These are phyloP conservation scores for Saturnispora serradocipensis DNA, from an alignment of 805 yeast genomes.

Conservation along the genomic window DNA sequence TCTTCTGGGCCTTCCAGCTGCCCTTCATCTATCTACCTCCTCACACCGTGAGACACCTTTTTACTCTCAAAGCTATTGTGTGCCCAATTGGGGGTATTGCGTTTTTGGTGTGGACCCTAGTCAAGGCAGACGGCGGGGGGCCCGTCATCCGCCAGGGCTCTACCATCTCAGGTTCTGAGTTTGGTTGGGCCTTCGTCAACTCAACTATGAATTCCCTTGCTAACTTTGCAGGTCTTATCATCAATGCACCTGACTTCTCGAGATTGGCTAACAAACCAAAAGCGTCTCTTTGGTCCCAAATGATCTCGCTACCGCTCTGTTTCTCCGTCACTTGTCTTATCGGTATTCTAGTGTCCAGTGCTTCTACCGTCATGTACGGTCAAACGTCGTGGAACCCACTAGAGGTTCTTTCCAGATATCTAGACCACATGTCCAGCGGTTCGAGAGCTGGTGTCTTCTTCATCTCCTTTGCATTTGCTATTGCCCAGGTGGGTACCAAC, in stretches of 20 bases:
- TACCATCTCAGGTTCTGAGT: conserved; percentile 45
- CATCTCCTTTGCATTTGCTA: conserved; percentile 57
- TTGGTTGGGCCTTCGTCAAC: conserved; percentile 77
- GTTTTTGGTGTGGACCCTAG: conserved; percentile 76
- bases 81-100: conserved; percentile 81
- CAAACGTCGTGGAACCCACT: conserved; percentile 77
- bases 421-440: conserved; percentile 45
- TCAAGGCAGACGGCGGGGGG: conserved; percentile 73
- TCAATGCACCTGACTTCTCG: conserved; percentile 84
- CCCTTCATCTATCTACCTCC: conserved; percentile 81
- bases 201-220: conserved; percentile 75
- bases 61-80: conserved; percentile 69
- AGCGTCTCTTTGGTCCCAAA: conserved; percentile 48
- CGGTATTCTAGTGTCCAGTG: conserved; percentile 78
- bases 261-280: conserved; percentile 60
- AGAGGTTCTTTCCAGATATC: conserved; percentile 59
- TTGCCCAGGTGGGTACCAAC: conserved; percentile 74
- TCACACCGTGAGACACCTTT: conserved; percentile 72
- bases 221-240: conserved; percentile 81
- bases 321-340: conserved; percentile 76
- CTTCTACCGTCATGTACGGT: conserved; percentile 59
- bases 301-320: conserved; percentile 61
- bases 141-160: conserved; percentile 53
- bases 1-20: conserved; percentile 71
- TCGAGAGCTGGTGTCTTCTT: conserved; percentile 76